Evolutionary conservation across 352 stramenopile species (phyloP), one percentile per base, ranked within the genome.

Genomic region (Blastocystis hominis): DNA sequence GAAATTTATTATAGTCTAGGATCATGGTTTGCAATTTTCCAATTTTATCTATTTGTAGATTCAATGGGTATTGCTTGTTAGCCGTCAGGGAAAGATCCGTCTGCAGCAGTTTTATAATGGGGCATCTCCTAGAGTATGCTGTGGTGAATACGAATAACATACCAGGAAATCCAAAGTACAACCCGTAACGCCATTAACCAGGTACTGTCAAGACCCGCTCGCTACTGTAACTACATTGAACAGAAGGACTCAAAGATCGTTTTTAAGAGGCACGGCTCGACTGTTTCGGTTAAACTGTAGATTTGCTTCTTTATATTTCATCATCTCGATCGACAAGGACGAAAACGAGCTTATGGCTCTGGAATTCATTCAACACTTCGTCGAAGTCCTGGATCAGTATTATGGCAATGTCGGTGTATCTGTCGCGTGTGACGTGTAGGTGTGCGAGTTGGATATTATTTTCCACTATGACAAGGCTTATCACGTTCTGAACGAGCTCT

Each of bases 391-490:
- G 53, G 96, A 98, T 89, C 94, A 94, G 79, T 98, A 98, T 91
- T 98, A 98, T 91, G 91, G 94, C 88, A 96, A 96, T 84, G 93
- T 96, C 84, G 15, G 6, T 55, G 6, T 30, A 1, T 3, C 6
- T 15, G 34, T 13, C 7, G 88, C 5, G 61, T 62, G 47, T 89
- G 42, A 70, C n/a, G 15, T 47, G 44, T 68, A 94, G 93, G 93
- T 94, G 75, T 95, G 93, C 75, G 93, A 96, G 89, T 90, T 96
- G 62, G 94, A 99, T 90, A 98, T 99, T 91, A 98, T 99, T 76
- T 99, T 99, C 92, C 98, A 99, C 92, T 99, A 99, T 91, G 96
- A 99, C 92, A 98, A 98, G 92, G 97, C 97, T 24, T 99, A 99
- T 91, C 98, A 97, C 90, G 98, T 99, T 90, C 92, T 99, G 66